phyloP scores from a whole-genome alignment of 345 rosid species.

The Eucalyptus marginata region DNA sequence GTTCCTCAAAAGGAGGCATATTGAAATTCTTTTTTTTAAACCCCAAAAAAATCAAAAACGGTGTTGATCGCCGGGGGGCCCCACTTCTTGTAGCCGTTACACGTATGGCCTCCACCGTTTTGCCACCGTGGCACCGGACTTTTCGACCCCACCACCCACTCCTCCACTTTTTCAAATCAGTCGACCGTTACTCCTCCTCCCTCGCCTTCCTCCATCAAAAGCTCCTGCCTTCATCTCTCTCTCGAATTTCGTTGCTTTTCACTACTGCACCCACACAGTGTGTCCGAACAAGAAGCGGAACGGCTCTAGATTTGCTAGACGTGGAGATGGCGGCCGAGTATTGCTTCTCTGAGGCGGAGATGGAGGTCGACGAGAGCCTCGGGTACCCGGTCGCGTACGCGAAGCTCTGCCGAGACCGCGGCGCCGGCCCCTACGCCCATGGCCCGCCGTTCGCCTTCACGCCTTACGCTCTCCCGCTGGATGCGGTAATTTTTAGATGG shows the following conservation, averaged over 20 bases:
- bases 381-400: slow-evolving; percentile 82
- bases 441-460: slow-evolving; percentile 81
- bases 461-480: slow-evolving; percentile 43
- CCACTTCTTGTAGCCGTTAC: background rate
- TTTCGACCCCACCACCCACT: background rate
- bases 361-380: slow-evolving; percentile 45
- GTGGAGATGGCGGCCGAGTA: slow-evolving; percentile 19
- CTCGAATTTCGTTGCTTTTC: background rate
- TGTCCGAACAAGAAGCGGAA: background rate
- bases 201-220: background rate
- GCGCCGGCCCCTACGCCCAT: slow-evolving; percentile 12
- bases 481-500: slow-evolving; percentile 25
- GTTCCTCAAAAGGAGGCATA: background rate
- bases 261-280: background rate
- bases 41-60: background rate
- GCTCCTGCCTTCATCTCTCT: background rate
- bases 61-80: background rate
- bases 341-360: slow-evolving; percentile 40
- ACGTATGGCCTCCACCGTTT: background rate
- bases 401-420: slow-evolving; percentile 44
- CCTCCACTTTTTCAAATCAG: background rate
- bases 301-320: background rate
- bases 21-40: background rate
- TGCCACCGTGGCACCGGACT: background rate
- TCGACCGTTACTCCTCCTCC: background rate